Evolutionary conservation across 441 rosid genomes (phyloP).

Genomic region (Eutrema salsugineum): DNA sequence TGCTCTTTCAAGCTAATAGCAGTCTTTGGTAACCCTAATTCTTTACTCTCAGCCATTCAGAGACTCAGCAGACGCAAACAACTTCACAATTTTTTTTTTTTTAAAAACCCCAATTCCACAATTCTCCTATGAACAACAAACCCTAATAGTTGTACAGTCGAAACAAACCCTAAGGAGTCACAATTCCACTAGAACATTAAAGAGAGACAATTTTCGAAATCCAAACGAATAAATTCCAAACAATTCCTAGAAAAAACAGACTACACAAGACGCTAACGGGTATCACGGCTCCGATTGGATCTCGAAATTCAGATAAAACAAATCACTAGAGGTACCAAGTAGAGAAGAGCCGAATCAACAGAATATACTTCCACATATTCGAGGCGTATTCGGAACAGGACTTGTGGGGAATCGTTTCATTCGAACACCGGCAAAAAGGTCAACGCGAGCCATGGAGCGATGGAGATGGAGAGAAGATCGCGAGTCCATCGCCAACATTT

Average conservation of each 20-base stretch:
- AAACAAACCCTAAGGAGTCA: conserved; percentile 30
- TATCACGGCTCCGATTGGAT: conserved; percentile 11
- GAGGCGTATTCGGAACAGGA: conserved; percentile 49
- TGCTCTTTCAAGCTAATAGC: conserved; percentile 59
- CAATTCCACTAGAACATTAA: conserved; percentile 16
- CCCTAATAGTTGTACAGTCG: not conserved
- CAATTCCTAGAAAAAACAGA: not conserved
- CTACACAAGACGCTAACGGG: conserved; percentile 12
- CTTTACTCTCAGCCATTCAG: conserved; percentile 60
- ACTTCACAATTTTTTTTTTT: conserved; percentile 1
- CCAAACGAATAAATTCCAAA: conserved; percentile 10
- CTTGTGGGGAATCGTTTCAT: conserved; percentile 42
- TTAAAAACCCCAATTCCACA: not conserved
- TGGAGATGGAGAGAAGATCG: conserved; percentile 36
- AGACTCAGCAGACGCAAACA: conserved; percentile 9
- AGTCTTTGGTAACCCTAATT: conserved; percentile 48
- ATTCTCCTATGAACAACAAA: not conserved
- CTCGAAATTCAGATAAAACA: conserved; percentile 26
- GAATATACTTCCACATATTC: conserved; percentile 45
- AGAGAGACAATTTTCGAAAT: conserved; percentile 17
- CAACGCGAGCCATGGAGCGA: conserved; percentile 43
- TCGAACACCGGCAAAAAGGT: conserved; percentile 48
- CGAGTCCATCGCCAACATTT: conserved; percentile 63
- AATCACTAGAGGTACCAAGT: not conserved
- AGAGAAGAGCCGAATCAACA: conserved; percentile 30